phyloP scores from a whole-genome alignment of 108 stramenopile species.

The Schizochytrium sp. region DNA sequence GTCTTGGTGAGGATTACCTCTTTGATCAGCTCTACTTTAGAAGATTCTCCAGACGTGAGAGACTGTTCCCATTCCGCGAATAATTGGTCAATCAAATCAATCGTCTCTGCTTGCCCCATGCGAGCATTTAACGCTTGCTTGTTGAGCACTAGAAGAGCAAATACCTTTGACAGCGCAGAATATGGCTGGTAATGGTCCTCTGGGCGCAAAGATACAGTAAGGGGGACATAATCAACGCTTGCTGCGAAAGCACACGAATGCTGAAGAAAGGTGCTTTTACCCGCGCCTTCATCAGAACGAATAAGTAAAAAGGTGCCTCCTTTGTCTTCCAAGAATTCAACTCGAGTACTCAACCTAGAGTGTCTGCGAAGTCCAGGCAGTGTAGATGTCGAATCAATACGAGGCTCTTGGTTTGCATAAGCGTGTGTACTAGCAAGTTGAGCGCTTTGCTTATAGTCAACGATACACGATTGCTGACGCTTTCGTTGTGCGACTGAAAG shows the following conservation, averaged over 20 bases:
- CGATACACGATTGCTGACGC: too few relatives aligned
- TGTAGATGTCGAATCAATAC: too few relatives aligned
- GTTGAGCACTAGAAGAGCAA: background rate
- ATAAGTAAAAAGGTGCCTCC: conserved; percentile 8
- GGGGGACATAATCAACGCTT: background rate
- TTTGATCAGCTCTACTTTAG: background rate
- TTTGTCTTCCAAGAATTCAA: background rate
- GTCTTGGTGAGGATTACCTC: background rate
- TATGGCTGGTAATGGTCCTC: conserved; percentile 57
- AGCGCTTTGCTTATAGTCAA: too few relatives aligned
- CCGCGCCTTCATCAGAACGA: conserved; percentile 15
- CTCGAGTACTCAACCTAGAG: too few relatives aligned
- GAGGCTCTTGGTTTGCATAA: too few relatives aligned
- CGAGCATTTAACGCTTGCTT: background rate
- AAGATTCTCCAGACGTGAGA: background rate
- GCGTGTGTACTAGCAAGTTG: too few relatives aligned
- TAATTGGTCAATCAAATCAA: background rate
- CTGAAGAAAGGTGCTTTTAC: conserved; percentile 12
- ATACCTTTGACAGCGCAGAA: conserved; percentile 2
- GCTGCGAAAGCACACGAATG: background rate
- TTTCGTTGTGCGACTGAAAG: too few relatives aligned
- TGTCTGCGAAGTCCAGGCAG: too few relatives aligned
- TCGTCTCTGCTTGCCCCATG: background rate
- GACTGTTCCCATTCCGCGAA: background rate
- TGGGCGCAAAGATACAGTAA: background rate